Conservation (phyloP, 75 land plant species). For the Cunninghamia lanceolata region DNA sequence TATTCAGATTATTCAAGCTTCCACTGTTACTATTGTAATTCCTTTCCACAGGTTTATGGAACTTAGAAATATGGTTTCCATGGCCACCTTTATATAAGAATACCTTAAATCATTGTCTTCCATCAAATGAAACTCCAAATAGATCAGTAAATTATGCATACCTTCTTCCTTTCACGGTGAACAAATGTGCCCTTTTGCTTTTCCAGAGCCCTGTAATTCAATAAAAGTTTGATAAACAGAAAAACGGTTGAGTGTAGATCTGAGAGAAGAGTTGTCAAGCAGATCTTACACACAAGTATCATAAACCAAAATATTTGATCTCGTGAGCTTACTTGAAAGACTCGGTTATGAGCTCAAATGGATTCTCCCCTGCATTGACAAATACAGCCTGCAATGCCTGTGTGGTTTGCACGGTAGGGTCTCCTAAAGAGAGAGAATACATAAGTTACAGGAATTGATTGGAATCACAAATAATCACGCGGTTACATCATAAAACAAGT, state of each 20-base stretch:
- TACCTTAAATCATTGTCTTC: background rate
- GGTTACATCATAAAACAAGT: background rate
- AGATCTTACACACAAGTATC: background rate
- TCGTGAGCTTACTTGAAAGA: slow-evolving; percentile 57
- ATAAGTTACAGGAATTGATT: background rate
- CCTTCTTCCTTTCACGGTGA: slow-evolving; percentile 52
- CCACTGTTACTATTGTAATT: background rate
- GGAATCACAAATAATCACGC: background rate
- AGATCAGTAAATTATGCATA: slow-evolving; percentile 9
- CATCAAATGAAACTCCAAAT: background rate
- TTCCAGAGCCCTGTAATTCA: slow-evolving; percentile 42
- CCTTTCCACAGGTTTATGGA: background rate
- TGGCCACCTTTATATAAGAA: background rate
- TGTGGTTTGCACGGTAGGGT: slow-evolving; percentile 39
- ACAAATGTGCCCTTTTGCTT: slow-evolving; percentile 48
- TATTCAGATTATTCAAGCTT: background rate
- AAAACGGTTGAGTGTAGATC: background rate
- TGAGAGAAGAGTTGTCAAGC: background rate
- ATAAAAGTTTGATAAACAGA: background rate
- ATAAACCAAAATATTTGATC: background rate
- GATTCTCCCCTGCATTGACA: slow-evolving; percentile 57
- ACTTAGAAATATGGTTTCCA: background rate
- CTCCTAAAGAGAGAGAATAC: slow-evolving; percentile 31
- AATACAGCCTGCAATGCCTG: slow-evolving; percentile 44
- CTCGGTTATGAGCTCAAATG: slow-evolving; percentile 65